A percentile compares a stretch with the other conserved stretches of the same genome.
Evolutionary conservation across 495 filamentous ascomycete genomes (phyloP).

Genomic region (Baudoinia panamericana): DNA sequence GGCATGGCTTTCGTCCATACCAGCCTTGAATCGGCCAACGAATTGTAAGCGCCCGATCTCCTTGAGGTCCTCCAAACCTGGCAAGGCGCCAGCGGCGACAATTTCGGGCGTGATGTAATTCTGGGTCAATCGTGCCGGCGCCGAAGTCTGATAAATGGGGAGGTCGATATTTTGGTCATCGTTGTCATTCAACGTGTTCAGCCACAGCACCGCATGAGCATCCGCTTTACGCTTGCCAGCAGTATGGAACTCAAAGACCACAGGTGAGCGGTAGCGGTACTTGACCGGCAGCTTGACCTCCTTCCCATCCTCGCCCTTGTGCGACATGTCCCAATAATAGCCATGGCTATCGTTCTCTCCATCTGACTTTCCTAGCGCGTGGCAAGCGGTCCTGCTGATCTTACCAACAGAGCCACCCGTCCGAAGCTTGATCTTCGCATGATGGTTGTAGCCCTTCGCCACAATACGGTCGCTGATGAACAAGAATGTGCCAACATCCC

Average conservation of each 20-base stretch:
- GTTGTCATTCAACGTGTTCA: constrained; percentile 70
- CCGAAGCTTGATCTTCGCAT: constrained; percentile 56
- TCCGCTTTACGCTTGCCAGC: constrained; percentile 54
- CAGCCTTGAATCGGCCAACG: constrained; percentile 67
- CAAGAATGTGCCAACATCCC: constrained; percentile 89
- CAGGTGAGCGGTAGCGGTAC: constrained; percentile 72
- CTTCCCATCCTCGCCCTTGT: constrained; percentile 39
- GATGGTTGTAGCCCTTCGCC: constrained; percentile 43
- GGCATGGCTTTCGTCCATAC: constrained; percentile 78
- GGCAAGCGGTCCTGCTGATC: constrained; percentile 46
- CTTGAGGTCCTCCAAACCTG: constrained; percentile 54
- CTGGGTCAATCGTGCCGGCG: constrained; percentile 60
- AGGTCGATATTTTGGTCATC: constrained; percentile 63
- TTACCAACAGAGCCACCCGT: constrained; percentile 75
- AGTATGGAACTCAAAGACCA: constrained; percentile 74
- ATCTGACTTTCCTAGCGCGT: constrained; percentile 42
- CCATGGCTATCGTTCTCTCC: constrained; percentile 20
- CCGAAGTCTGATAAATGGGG: constrained; percentile 74
- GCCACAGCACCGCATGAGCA: constrained; percentile 70
- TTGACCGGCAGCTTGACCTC: constrained; percentile 72
- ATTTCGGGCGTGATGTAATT: constrained; percentile 71
- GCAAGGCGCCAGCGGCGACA: constrained; percentile 31
- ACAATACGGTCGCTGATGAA: constrained; percentile 57
- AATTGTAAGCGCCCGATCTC: constrained; percentile 75
- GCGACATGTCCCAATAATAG: constrained; percentile 50